These are phyloP conservation scores for Leccinellum albellum DNA, from an alignment of 768 basidiomycete genomes.

Conservation along the genomic window DNA sequence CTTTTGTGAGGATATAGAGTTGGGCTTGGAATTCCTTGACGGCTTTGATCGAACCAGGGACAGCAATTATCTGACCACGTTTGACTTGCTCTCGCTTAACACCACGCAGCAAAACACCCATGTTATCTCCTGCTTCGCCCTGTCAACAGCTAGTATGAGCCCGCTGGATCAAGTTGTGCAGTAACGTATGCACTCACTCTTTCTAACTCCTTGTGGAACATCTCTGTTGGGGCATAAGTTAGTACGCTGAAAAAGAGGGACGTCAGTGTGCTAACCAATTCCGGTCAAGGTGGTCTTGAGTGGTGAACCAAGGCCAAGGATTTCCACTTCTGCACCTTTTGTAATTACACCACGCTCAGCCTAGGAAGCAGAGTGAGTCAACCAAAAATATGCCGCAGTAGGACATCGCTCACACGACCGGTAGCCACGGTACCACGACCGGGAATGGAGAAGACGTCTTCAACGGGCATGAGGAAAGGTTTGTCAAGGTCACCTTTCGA, in stretches of 20 bases:
- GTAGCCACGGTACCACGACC: slow-evolving; percentile 98
- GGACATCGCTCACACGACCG: slow-evolving; percentile 62
- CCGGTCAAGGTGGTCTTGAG: slow-evolving; percentile 95
- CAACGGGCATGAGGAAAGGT: slow-evolving; percentile 93
- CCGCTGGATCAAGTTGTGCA: neutral
- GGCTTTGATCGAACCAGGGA: slow-evolving; percentile 89
- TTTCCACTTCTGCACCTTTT: slow-evolving; percentile 93
- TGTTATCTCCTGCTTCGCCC: slow-evolving; percentile 99
- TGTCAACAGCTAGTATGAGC: slow-evolving; percentile 24
- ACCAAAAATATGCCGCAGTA: neutral
- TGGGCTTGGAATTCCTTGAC: slow-evolving; percentile 93
- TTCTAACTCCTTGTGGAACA: slow-evolving; percentile 99
- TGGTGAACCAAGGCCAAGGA: slow-evolving; percentile 76
- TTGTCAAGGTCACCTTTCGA: slow-evolving; percentile 87
- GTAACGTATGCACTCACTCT: slow-evolving; percentile 46
- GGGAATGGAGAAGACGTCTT: slow-evolving; percentile 97
- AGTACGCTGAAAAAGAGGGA: slow-evolving; percentile 1
- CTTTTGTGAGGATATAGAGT: slow-evolving; percentile 58
- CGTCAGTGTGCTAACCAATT: slow-evolving; percentile 51
- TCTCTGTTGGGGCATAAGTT: slow-evolving; percentile 51
- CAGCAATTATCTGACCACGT: slow-evolving; percentile 88
- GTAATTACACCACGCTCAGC: slow-evolving; percentile 88
- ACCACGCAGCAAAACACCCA: slow-evolving; percentile 95
- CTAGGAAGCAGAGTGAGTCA: slow-evolving; percentile 33
- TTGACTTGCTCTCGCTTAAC: slow-evolving; percentile 94